Conservation (phyloP, 140 eudicot species). For the Ambrosia hybrid region DNA sequence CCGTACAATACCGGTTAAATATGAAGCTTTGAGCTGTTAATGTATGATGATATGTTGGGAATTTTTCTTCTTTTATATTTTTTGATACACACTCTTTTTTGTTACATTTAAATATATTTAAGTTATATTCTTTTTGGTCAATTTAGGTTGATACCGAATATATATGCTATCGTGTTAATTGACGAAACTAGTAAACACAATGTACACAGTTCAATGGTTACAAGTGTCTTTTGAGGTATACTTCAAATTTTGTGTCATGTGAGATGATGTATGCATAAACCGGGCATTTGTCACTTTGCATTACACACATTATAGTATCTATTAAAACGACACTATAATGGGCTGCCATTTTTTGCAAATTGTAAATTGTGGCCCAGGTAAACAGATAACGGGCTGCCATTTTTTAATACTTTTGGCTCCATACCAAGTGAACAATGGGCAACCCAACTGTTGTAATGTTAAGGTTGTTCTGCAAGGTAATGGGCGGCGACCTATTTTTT, state of each 20-base stretch:
- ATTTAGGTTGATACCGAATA: constrained; percentile 1
- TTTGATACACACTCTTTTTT: not conserved
- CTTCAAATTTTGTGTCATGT: constrained; percentile 1
- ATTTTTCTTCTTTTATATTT: constrained; percentile 48
- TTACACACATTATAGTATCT: too few relatives aligned
- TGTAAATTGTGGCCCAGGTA: too few relatives aligned
- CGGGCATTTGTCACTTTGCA: not conserved
- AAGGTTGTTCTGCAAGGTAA: too few relatives aligned
- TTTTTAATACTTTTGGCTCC: too few relatives aligned
- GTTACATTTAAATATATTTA: not conserved
- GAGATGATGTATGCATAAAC: constrained; percentile 4
- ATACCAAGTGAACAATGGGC: too few relatives aligned
- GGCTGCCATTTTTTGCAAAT: too few relatives aligned
- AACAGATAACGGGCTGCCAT: too few relatives aligned
- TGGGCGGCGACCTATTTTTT: too few relatives aligned
- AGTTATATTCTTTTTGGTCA: not conserved
- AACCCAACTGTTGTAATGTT: too few relatives aligned
- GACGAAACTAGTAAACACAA: not conserved
- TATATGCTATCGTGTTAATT: not conserved
- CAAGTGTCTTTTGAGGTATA: not conserved
- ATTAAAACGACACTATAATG: too few relatives aligned
- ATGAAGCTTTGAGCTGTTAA: constrained; percentile 84
- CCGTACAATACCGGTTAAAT: constrained; percentile 73
- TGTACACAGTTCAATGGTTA: not conserved
- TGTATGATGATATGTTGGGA: constrained; percentile 12